Evolutionary conservation across 208 protist genomes (phyloP), one percentile per base, ranked within the genome.

Genomic region (Spongospora subterranea): DNA sequence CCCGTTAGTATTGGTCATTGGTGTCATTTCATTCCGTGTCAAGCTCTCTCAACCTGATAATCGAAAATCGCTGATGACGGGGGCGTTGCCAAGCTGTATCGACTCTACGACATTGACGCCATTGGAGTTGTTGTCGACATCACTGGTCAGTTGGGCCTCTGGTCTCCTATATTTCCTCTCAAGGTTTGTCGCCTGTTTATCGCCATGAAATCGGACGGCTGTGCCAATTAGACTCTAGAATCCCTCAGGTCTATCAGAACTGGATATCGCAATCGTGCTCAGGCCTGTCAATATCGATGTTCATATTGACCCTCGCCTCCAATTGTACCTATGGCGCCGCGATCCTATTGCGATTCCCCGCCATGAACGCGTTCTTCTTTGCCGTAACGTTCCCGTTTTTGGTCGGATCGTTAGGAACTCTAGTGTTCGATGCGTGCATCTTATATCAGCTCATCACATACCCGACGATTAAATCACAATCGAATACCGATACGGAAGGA

Each of bases 301-400:
- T 65, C 54, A 29, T 29, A 32, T 32, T 65, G 54, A 65, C 54
- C 20, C 20, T 65, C 20, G 29, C 54, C 20, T 65, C 54, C 54
- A 65, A 65, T 29, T 32, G 17, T 29, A 29, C 54, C 17, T 65
- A 65, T 29, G 54, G 54, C 54, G 54, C 54, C 17, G 17, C 54
- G 20, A 65, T 65, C 17, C 54, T 65, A 29, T 29, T 65, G 17
- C 54, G 54, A 29, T 65, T 65, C 54, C 54, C 54, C 17, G 20
- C 54, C 54, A 65, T 65, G 20, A 65, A 65, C 54, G 54, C 20
- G 54, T 65, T 65, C 54, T 65, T 65, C 54, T 65, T 65, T 29
- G 54, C 54, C 54, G 54, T 65, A 17, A 65, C 54, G 29, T 29
- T 65, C 29, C 54, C 54, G 54, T 65, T 65, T 29, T 29, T 65